Percentiles rank a stretch among this genome's conserved stretches.
These are phyloP conservation scores for Metarhizium humberi DNA, from an alignment of 2,329 filamentous ascomycete genomes.

Conservation along the genomic window DNA sequence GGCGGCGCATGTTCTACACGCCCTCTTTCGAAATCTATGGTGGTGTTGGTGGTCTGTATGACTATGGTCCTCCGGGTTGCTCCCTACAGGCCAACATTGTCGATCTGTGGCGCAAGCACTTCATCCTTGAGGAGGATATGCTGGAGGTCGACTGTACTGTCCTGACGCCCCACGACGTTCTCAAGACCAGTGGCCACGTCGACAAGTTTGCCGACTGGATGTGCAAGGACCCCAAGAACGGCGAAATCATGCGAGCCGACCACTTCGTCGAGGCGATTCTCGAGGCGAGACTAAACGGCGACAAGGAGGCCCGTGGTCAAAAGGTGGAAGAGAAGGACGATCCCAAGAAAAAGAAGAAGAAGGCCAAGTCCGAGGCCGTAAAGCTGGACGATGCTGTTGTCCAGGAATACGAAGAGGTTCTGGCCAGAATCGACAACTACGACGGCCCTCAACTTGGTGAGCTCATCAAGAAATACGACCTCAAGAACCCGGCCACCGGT, in stretches of 20 bases:
- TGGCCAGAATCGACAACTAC: conserved; percentile 95
- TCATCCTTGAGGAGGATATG: conserved; percentile 89
- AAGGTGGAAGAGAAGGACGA: conserved; percentile 69
- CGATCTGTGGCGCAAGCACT: conserved; percentile 87
- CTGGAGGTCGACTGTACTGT: conserved; percentile 91
- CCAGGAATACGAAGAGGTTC: conserved; percentile 80
- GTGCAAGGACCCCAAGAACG: conserved; percentile 97
- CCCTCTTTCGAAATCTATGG: conserved; percentile 94
- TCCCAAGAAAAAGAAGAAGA: conserved; percentile 77
- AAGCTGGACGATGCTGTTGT: conserved; percentile 82
- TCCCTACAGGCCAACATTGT: conserved; percentile 80
- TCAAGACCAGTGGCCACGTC: conserved; percentile 94
- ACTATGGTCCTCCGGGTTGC: conserved; percentile 86
- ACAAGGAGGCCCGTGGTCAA: conserved; percentile 85
- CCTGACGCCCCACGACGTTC: conserved; percentile 83
- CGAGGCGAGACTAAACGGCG: conserved; percentile 75
- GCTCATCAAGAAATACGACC: conserved; percentile 84
- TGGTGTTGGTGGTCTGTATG: conserved; percentile 80
- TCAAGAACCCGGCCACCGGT: conserved; percentile 78
- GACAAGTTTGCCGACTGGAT: conserved; percentile 99
- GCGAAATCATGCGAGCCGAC: conserved; percentile 92
- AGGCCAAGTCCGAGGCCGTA: conserved; percentile 69
- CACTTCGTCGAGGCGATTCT: conserved; percentile 94
- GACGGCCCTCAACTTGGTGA: conserved; percentile 75
- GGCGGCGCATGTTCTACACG: conserved; percentile 87